Evolutionary conservation across 1,284 basidiomycete genomes (phyloP).

Genomic region (Sanguinoderma infundibulare): DNA sequence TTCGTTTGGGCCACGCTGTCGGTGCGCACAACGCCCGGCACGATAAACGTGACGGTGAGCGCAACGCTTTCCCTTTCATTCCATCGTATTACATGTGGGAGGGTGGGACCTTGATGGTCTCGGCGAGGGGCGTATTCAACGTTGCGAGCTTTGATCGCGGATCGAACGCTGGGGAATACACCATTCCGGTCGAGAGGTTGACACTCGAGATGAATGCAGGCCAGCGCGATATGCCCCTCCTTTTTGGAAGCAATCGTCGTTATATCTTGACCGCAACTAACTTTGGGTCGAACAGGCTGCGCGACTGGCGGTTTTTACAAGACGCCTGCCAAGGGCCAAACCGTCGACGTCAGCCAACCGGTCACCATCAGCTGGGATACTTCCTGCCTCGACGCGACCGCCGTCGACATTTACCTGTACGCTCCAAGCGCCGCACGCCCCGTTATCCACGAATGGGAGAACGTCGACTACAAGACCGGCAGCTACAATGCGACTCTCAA

Average conservation of each 20-base stretch:
- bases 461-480: conserved; percentile 60
- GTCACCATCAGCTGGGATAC: conserved; percentile 79
- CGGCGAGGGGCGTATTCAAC: too few species aligned
- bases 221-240: too few species aligned
- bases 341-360: conserved; percentile 56
- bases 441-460: conserved; percentile 67
- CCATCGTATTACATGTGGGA: too few species aligned
- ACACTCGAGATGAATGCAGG: too few species aligned
- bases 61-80: not conserved
- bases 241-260: not conserved
- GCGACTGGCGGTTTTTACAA: conserved; percentile 68
- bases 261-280: not conserved
- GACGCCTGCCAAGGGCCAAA: conserved; percentile 57
- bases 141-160: too few species aligned
- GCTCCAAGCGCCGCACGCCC: conserved; percentile 51
- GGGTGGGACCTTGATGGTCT: too few species aligned
- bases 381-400: conserved; percentile 51
- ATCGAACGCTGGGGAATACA: too few species aligned
- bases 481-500: conserved; percentile 58
- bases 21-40: conserved; percentile 6
- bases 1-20: conserved; percentile 25
- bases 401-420: conserved; percentile 79
- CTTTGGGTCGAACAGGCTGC: conserved; percentile 44
- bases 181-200: too few species aligned
- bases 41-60: conserved; percentile 28